Conservation (phyloP, 2,329 filamentous ascomycete species). For the Didymosphaeria variabile region DNA sequence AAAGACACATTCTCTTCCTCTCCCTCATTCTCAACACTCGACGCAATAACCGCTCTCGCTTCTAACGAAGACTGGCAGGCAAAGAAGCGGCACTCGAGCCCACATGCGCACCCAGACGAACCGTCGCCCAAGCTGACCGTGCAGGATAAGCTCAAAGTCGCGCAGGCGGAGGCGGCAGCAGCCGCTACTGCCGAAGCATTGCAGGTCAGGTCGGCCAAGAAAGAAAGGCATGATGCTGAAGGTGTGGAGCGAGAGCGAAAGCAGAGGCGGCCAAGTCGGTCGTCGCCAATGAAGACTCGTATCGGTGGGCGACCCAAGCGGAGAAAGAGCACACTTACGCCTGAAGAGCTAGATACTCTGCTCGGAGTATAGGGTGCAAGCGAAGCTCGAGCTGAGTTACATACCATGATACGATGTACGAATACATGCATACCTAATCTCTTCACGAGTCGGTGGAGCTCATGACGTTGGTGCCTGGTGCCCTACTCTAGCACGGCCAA, state of each 20-base stretch:
- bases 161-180: slow-evolving; percentile 55
- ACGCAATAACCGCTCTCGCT: slow-evolving; percentile 21
- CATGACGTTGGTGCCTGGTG: slow-evolving; percentile 20
- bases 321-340: slow-evolving; percentile 77
- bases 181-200: slow-evolving; percentile 45
- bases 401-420: slow-evolving; percentile 5
- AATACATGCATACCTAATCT: slow-evolving; percentile 20
- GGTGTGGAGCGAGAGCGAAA: slow-evolving; percentile 27
- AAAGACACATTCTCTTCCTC: slow-evolving; percentile 40
- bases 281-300: slow-evolving; percentile 54
- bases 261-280: slow-evolving; percentile 33
- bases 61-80: slow-evolving; percentile 45
- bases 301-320: slow-evolving; percentile 67
- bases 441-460: slow-evolving; percentile 20
- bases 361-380: slow-evolving; percentile 44
- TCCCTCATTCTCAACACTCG: slow-evolving; percentile 28
- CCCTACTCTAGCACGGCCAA: slow-evolving; percentile 27
- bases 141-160: slow-evolving; percentile 57
- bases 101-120: slow-evolving; percentile 49
- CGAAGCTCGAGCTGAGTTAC: slow-evolving; percentile 13
- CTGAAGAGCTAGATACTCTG: slow-evolving; percentile 72
- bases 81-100: slow-evolving; percentile 50
- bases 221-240: slow-evolving; percentile 27
- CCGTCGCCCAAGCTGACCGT: slow-evolving; percentile 54
- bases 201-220: slow-evolving; percentile 18